Base-by-base conservation (phyloP, 345 rosid species). In the Dipteronia dyeriana region DNA sequence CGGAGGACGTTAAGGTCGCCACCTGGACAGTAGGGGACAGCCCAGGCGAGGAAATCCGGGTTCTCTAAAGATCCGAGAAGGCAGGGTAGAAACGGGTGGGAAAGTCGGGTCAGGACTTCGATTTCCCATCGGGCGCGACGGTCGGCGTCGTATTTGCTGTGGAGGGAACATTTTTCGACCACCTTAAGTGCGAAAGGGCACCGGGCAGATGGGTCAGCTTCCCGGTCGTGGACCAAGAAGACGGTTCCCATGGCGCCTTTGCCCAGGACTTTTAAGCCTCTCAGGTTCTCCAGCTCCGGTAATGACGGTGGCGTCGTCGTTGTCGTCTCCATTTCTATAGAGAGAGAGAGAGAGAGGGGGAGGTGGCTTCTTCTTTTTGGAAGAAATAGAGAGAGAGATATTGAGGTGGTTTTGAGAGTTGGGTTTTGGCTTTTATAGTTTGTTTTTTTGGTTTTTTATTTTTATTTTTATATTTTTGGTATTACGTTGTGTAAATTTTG, bases 161-260 rank as follows among this genome's bases (percentile, higher is more conserved):
- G 79, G 74, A 79, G 74, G 19, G 87, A 83, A 47, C 93, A 82
- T 77, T 91, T 90, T 68, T 85, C 91, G 47, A 92, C 92, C 53
- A 95, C 90, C 71, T 95, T 95, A 75, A 95, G 92, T 70, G 98
- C 98, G 73, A 83, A 93, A 2, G 92, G 91, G 72, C 77, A 78
- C 63, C 80, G 76, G 66, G 91, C 91, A n/a, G 82, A 51, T 6
- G 90, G 90, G 75, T 82, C 87, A 26, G 88, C 31, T 12, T 12
- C 19, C 6, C 29, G 64, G 87, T 90, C 86, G 75, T 87, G 90
- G 61, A 90, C 98, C 19, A 95, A 90, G 83, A 95, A 88, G 71
- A 95, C 99, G 1, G 97, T 95, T 19, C 98, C 99, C 83, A 88
- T 91, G 78, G 97, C 99, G 19, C 99, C 99, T 75, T 88, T 87